Conservation (phyloP, 2,329 filamentous ascomycete species). For the Botrytis byssoidea region DNA sequence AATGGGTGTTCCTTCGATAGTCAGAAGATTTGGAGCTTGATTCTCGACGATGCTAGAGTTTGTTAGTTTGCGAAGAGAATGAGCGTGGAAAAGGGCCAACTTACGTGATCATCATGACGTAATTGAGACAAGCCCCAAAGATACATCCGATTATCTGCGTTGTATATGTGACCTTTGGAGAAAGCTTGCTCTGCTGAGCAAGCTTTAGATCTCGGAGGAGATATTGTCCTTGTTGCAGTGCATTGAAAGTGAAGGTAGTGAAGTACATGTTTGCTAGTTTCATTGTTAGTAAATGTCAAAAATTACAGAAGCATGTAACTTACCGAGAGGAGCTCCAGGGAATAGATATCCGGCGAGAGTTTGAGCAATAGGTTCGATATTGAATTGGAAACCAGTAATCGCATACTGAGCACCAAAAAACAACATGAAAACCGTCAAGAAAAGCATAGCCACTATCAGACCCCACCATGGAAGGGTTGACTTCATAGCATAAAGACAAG, state of each 20-base stretch:
- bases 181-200: conserved; percentile 49
- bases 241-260: conserved; percentile 64
- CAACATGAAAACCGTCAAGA: conserved; percentile 37
- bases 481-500: conserved; percentile 53
- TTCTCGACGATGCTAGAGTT: conserved; percentile 62
- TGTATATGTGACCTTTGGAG: conserved; percentile 42
- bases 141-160: conserved; percentile 44
- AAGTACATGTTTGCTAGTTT: conserved; percentile 65
- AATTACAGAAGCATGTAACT: neutral
- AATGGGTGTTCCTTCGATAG: conserved; percentile 58
- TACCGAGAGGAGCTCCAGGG: conserved; percentile 55
- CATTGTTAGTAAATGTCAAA: neutral
- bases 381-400: conserved; percentile 49
- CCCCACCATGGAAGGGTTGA: conserved; percentile 45
- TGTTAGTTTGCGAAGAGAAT: conserved; percentile 48
- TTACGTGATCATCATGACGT: conserved; percentile 59
- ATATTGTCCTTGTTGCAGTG: conserved; percentile 46
- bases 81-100: conserved; percentile 27
- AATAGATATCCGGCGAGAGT: conserved; percentile 49
- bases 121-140: conserved; percentile 47
- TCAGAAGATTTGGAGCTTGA: conserved; percentile 61
- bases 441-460: conserved; percentile 33
- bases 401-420: conserved; percentile 41
- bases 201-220: conserved; percentile 51
- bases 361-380: conserved; percentile 48